Base-by-base conservation (phyloP, 768 basidiomycete genomes). In the Gloeostereum incarnatum region DNA sequence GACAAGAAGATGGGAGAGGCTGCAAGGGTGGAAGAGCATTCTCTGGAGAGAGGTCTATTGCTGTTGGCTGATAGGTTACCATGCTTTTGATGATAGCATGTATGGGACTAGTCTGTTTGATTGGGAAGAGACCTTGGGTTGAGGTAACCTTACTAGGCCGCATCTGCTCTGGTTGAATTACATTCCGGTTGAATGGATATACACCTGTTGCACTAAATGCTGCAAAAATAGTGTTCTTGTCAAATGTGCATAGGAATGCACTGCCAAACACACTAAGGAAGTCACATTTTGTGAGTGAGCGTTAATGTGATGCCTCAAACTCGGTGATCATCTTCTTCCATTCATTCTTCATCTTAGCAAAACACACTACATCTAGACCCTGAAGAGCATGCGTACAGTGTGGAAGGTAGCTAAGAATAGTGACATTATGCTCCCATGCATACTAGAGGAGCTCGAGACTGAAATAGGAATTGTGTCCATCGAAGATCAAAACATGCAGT, bases 151-250 rank as follows among this genome's bases (percentile, higher is more conserved):
- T 29, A 31, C 52, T 53, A 0, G 57, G 58, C 29, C 51, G 52
- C 52, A 57, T 56, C 42, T 58, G 55, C 4, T 10, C 31, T 3
- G 44, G 37, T 1, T 45, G 44, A 35, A 64, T 57, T 10, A 54
- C 41, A 27, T 45, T 40, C 18, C 38, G 51, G 35, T 55, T 43
- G 41, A 55, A 61, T 2, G 59, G 57, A 34, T 53, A 34, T 17
- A 63, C 44, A 1, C 57, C 53, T 1, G 55, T 61, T 9, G 44
- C 53, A 9, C 29, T 19, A 43, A 63, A 65, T 0, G 59, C 59
- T 3, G 55, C 42, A n/a, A 41, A 25, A 18, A 62, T 45, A 8
- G 34, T 52, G 13, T 54, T 45, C 13, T 30, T 21, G 1, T 50
- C 55, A 40, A 65, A 63, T 5, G 60, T 47, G 5, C 23, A 3